Conservation (phyloP, 257 asterid species). For the Hygrophila difformis region DNA sequence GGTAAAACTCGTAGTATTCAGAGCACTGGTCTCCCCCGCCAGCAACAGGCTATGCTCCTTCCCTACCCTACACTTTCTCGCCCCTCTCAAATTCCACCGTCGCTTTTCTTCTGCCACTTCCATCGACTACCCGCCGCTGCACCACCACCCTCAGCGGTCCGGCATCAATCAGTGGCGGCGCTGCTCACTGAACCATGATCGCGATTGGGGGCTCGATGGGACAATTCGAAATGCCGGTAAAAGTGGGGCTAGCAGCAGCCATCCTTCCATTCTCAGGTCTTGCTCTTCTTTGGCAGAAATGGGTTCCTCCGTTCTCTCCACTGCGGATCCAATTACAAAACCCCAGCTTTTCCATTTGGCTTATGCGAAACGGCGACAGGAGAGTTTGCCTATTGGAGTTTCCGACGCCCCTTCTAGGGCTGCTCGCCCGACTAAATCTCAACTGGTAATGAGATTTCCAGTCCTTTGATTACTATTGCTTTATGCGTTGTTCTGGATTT, state of each 20-base stretch:
- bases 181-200: constrained; percentile 51
- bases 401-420: constrained; percentile 51
- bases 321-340: constrained; percentile 65
- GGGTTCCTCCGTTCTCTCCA: constrained; percentile 65
- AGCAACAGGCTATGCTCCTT: constrained; percentile 9
- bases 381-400: constrained; percentile 63
- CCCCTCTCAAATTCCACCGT: constrained; percentile 16
- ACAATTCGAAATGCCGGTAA: constrained; percentile 27
- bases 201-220: constrained; percentile 79
- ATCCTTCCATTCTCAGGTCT: constrained; percentile 13
- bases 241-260: constrained; percentile 3
- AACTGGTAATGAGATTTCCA: constrained; percentile 33
- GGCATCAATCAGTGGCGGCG: constrained; percentile 79
- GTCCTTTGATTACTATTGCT: background rate
- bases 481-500: constrained; percentile 3
- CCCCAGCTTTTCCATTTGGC: constrained; percentile 76
- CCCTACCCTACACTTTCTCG: constrained; percentile 11
- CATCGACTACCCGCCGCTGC: constrained; percentile 32
- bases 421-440: constrained; percentile 76
- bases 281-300: constrained; percentile 80
- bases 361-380: constrained; percentile 51
- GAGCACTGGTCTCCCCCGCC: constrained; percentile 21
- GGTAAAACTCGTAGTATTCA: constrained; percentile 14
- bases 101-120: constrained; percentile 23
- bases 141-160: constrained; percentile 53